A percentile compares a stretch with the other conserved stretches of the same genome.
Conservation (phyloP, 2,329 filamentous ascomycete species). For the Fusarium sp. region DNA sequence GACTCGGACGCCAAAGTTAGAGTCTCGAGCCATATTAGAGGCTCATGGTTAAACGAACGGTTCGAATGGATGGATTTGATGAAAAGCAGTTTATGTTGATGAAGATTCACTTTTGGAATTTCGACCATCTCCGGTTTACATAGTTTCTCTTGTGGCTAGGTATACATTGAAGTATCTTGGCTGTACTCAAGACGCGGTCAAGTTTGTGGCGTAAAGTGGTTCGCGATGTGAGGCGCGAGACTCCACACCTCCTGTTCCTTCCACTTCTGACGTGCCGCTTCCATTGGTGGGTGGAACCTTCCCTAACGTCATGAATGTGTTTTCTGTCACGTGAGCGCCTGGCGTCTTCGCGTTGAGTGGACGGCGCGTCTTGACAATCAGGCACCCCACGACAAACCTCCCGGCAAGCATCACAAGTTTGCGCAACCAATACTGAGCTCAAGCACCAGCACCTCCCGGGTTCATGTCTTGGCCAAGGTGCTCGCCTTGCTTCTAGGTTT, state of each 20-base stretch:
- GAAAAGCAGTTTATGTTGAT: neutral
- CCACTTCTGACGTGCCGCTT: neutral
- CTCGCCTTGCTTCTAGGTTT: constrained; percentile 5
- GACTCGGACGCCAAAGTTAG: neutral
- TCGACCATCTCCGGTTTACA: neutral
- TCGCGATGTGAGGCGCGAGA: neutral
- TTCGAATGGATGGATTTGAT: neutral
- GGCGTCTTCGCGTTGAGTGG: constrained; percentile 49
- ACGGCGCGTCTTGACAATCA: constrained; percentile 28
- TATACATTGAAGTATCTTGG: neutral
- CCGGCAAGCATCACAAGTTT: neutral
- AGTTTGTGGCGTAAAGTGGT: constrained; percentile 30
- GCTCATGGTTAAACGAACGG: neutral
- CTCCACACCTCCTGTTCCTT: neutral
- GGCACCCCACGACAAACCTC: constrained; percentile 25
- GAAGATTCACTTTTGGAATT: neutral
- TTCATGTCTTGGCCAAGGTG: constrained; percentile 27
- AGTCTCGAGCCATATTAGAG: neutral
- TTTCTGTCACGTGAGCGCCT: constrained; percentile 49
- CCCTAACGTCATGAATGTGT: constrained; percentile 1
- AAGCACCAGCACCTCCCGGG: neutral
- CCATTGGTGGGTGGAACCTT: neutral
- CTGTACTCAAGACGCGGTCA: neutral
- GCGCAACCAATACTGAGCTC: constrained; percentile 8
- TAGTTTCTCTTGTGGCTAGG: neutral